Base-by-base conservation (phyloP, 2,329 filamentous ascomycete species). In the Alternaria viburni region DNA sequence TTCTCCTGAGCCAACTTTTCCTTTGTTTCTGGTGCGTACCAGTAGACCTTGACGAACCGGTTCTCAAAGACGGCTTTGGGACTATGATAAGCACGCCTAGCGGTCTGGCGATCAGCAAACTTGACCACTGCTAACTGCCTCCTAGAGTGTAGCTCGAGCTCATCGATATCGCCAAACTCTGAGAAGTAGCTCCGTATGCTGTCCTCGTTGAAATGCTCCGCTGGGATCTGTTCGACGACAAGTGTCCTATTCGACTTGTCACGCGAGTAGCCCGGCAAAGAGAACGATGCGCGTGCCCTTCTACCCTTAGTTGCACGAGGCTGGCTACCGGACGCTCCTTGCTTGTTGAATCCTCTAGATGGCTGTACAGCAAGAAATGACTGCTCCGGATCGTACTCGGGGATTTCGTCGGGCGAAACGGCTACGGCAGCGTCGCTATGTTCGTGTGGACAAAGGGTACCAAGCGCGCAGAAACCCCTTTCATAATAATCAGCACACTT, bases 51-150 rank as follows among this genome's bases (percentile, higher is more conserved):
- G 52, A 96, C 92, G 70, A 96, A 96, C 11, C 92, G 86, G 70
- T 95, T 96, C 72, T 94, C 91, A 74, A 95, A 96, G 47, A 96
- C 90, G 50, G 89, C 90, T 74, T 93, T 93, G 0, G 92, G 92
- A 9, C 90, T 93, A 50, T 86, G 86, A 76, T 92, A 93, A 3
- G 92, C 92, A 15, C 87, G 86, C 62, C 89, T 87, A 13, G 92
- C 92, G 13, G 87, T 81, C 7, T 85, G 84, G 85, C 90, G 91
- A 45, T 84, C 85, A 54, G 88, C 86, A 70, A 86, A 96, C 69
- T 89, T 91, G 66, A 96, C 84, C 28, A 92, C 82, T 1, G 92
- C 92, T 15, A 93, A 79, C 45, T 87, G 85, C 74, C 90, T 90
- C 74, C 90, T 86, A 1, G 85, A 82, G 69, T 91, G 87, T 83